Base-by-base conservation (phyloP, 179 eudicot species). In the Dionaea muscipula region DNA sequence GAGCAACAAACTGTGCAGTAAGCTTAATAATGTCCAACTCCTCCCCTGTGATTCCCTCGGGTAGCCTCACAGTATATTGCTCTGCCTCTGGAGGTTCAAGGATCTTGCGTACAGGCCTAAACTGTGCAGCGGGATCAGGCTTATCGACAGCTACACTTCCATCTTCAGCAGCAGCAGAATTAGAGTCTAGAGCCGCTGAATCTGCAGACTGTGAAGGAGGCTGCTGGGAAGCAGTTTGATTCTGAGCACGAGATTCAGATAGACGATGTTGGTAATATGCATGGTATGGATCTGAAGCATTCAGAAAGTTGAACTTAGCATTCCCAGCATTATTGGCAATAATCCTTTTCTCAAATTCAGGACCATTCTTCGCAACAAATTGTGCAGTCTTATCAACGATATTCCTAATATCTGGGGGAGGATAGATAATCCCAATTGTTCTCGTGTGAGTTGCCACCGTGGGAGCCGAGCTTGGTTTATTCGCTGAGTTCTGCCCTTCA, bases 1-100 rank as follows among this genome's bases (percentile, higher is more conserved):
- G 70, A 17, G 97, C 97, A 31, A 86, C 97, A 75, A 90, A 83
- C 49, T 90, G 97, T 12, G 97, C 84, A 14, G 94, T 86, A 28
- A 90, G 84, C 73, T 81, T 86, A 63, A 90, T 90, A 23, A 90
- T 81, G 71, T 90, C 91, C 65, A 86, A 56, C 56, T 90, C 95
- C 81, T 90, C 97, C 53, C 94, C 90, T 0, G 94, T 82, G 58
- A 90, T 82, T 59, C 97, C 97, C 72, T 90, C 97, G 0, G 95
- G 97, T 58, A 86, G 84, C 61, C 91, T 76, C 22, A 90, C 94
- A 52, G 91, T 83, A 63, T 83, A 90, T 39, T 80, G 85, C 75
- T 90, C 95, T 4, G 87, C 81, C 72, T 86, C 95, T 6, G 95
- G 95, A 23, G 95, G 90, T 57, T 79, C 94, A 56, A 90, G 94